Evolutionary conservation across 2,329 filamentous ascomycete species (phyloP), one percentile per base, ranked within the genome.

Genomic region (Colletotrichum salicis): DNA sequence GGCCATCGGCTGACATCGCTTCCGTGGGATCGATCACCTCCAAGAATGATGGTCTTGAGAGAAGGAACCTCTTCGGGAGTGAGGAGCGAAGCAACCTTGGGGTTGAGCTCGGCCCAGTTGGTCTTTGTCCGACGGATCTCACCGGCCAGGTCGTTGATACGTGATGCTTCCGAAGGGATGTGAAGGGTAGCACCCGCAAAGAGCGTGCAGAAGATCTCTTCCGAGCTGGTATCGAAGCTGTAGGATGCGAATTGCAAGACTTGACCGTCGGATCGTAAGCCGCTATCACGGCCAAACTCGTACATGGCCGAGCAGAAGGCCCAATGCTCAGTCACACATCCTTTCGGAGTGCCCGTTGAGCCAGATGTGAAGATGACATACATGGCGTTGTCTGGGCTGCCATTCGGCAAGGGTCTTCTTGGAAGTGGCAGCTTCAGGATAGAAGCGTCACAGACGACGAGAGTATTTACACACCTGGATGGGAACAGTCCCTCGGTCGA

Each of bases 131-230:
- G 78, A 7, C 82, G 81, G 31, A 91, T 86, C 1, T 83, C 84
- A 3, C 83, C 85, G 1, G 82, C 78, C 3, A 90, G 80, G 68
- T 89, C 84, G 66, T 86, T 83, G 55, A 86, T 76, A 19, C 86
- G 80, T 67, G 89, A 85, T 10, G 83, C 77, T 1, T 85, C 80
- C 15, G 85, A 84, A 0, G 90, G 89, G 1, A 91, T 82, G 70
- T 89, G 91, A 19, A 91, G 82, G 67, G 87, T 90, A 0, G 87
- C 89, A 24, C 90, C 90, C 35, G 84, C 79, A 13, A 86, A 81
- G 5, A 91, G 80, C 0, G 87, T 84, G 1, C 85, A 83, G 15
- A 89, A 79, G 0, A 86, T 85, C 72, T 90, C 88, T 0, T 85
- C 76, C 0, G 89, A 78, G n/a, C 84, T 84, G 5, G 85, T 82